Base-by-base conservation (phyloP, 768 basidiomycete species). In the Mycena indigotica region DNA sequence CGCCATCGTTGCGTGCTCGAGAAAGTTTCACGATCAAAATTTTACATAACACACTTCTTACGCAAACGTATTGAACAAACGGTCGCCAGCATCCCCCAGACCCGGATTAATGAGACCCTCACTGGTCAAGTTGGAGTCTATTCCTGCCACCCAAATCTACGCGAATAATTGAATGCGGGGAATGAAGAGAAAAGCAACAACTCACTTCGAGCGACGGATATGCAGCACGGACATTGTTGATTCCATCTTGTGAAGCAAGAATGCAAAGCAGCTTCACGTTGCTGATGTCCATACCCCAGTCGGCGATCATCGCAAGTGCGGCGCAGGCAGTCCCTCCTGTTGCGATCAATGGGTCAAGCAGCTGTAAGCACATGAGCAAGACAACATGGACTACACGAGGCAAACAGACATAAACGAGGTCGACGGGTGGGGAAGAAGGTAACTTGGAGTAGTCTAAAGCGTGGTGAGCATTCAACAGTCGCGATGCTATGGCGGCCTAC, bases 241-340 rank as follows among this genome's bases (percentile, higher is more conserved):
- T 73, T 5, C 96, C 96, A 21, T 81, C 74, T 66, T 85, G 76
- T 2, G 91, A 93, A 0, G 84, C 95, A 35, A 98, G 81, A 10
- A 98, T 80, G 40, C 84, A 86, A 17, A 98, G 79, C 15, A 97
- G 75, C 75, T 91, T 95, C 70, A 98, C 85, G 59, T 86, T 84
- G 48, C 76, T 75, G 59, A 84, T 88, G 88, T 61, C 78, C 64
- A 92, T 80, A 26, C 91, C 91, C 91, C 91, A 93, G 53, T 93
- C 93, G 2, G 79, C 65, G 52, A 96, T 80, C 93, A 97, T 98
- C 50, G 81, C 67, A 54, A 98, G 70, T 8, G 95, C 95, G 17
- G 96, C 95, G 60, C 83, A 81, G 2, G 91, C 93, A 3, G 96
- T 98, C 12, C 93, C 91, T 51, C 95, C 96, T 2, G 96, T 98